These are phyloP conservation scores for Hydnomerulius pinastri DNA, from an alignment of 768 basidiomycete genomes.

Conservation along the genomic window DNA sequence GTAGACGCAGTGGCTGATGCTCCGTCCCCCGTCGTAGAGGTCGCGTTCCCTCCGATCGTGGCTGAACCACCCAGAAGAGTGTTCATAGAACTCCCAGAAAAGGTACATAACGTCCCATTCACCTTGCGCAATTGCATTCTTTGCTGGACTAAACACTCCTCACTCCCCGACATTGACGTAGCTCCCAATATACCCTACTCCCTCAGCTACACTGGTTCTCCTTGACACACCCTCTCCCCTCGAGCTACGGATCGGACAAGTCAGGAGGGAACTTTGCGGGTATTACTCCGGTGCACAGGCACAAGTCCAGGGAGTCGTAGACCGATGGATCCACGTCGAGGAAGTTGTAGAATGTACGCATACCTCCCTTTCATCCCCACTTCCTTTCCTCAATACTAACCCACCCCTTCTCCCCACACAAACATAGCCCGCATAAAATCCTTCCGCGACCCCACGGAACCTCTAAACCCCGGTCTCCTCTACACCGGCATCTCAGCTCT, in stretches of 20 bases:
- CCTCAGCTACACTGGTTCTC: slow-evolving; percentile 64
- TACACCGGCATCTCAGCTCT: slow-evolving; percentile 90
- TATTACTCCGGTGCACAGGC: slow-evolving; percentile 59
- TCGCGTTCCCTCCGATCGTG: background rate
- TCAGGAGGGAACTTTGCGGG: slow-evolving; percentile 58
- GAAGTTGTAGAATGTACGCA: slow-evolving; percentile 83
- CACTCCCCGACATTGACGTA: slow-evolving; percentile 33
- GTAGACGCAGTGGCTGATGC: background rate
- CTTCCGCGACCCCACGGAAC: slow-evolving; percentile 77
- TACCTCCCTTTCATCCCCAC: too few species aligned
- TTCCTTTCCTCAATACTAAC: background rate
- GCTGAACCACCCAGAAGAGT: slow-evolving; percentile 12
- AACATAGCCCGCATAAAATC: slow-evolving; percentile 75
- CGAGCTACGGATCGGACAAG: slow-evolving; percentile 73
- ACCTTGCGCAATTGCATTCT: too few species aligned
- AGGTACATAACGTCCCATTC: slow-evolving; percentile 14
- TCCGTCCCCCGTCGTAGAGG: background rate
- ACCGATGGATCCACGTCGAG: slow-evolving; percentile 86
- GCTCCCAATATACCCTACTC: slow-evolving; percentile 82
- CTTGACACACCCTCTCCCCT: slow-evolving; percentile 75
- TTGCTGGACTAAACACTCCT: too few species aligned
- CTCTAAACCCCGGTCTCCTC: slow-evolving; percentile 84
- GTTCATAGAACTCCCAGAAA: slow-evolving; percentile 25
- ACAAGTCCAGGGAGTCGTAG: slow-evolving; percentile 70
- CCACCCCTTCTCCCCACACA: background rate